These are phyloP conservation scores for Pelargonium nanum DNA, from an alignment of 345 rosid species.

Conservation along the genomic window DNA sequence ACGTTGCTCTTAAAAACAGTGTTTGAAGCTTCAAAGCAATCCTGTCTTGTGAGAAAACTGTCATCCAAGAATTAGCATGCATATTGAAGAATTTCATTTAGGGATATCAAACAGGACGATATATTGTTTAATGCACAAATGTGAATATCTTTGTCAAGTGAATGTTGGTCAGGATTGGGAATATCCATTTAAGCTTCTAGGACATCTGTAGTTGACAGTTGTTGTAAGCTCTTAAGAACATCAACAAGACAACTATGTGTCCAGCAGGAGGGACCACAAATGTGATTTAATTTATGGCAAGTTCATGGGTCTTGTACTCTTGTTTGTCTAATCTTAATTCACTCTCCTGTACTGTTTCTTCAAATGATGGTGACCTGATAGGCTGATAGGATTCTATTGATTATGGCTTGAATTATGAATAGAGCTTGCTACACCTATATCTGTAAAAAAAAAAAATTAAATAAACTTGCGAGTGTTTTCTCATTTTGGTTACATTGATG, in stretches of 20 bases:
- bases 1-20: too few relatives aligned
- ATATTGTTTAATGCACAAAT: not conserved
- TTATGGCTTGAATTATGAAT: not conserved
- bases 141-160: not conserved
- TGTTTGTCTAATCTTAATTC: not conserved
- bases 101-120: not conserved
- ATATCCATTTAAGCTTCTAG: too few relatives aligned
- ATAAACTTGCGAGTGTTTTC: constrained; percentile 7
- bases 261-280: not conserved
- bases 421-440: not conserved
- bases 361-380: not conserved
- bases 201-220: too few relatives aligned
- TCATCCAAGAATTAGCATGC: too few relatives aligned
- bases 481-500: constrained; percentile 19
- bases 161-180: not conserved
- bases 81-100: too few relatives aligned
- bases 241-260: too few relatives aligned
- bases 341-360: not conserved
- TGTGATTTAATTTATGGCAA: too few relatives aligned
- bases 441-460: too few relatives aligned
- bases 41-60: too few relatives aligned
- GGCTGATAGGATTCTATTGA: not conserved
- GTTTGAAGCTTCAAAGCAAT: too few relatives aligned
- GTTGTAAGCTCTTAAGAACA: too few relatives aligned
- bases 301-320: not conserved